Evolutionary conservation across 805 yeast species (phyloP).

Genomic region (Zygosaccharomyces siamensis): DNA sequence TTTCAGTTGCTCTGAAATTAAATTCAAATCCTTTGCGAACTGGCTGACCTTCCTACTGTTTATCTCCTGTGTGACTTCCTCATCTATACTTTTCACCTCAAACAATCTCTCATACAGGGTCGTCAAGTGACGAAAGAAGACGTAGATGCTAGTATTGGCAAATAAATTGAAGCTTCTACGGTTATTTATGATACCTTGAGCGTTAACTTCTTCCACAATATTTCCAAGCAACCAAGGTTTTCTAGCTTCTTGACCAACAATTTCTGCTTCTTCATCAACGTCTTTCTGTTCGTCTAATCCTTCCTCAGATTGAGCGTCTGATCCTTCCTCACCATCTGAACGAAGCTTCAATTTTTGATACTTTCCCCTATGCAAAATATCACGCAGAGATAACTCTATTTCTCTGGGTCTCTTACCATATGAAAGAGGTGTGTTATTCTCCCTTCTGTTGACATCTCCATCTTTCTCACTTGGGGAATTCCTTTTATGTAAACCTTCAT

Average conservation of each 20-base stretch:
- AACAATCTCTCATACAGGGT: constrained; percentile 73
- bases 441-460: constrained; percentile 21
- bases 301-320: constrained; percentile 17
- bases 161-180: constrained; percentile 70
- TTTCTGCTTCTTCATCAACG: constrained; percentile 33
- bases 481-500: constrained; percentile 33
- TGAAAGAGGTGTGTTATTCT: constrained; percentile 11
- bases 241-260: constrained; percentile 29
- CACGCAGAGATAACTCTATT: constrained; percentile 21
- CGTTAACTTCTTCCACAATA: constrained; percentile 30
- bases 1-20: constrained; percentile 72
- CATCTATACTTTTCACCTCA: constrained; percentile 71
- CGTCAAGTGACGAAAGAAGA: constrained; percentile 80
- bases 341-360: constrained; percentile 34
- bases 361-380: constrained; percentile 36
- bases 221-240: constrained; percentile 36
- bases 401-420: constrained; percentile 34
- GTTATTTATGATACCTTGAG: constrained; percentile 29
- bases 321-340: constrained; percentile 13
- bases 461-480: constrained; percentile 1
- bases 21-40: constrained; percentile 82
- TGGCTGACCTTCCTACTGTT: constrained; percentile 56
- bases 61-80: constrained; percentile 68
- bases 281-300: constrained; percentile 26
- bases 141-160: constrained; percentile 83